Evolutionary conservation across 2,329 filamentous ascomycete species (phyloP).

Genomic region (Fulvia fulva): DNA sequence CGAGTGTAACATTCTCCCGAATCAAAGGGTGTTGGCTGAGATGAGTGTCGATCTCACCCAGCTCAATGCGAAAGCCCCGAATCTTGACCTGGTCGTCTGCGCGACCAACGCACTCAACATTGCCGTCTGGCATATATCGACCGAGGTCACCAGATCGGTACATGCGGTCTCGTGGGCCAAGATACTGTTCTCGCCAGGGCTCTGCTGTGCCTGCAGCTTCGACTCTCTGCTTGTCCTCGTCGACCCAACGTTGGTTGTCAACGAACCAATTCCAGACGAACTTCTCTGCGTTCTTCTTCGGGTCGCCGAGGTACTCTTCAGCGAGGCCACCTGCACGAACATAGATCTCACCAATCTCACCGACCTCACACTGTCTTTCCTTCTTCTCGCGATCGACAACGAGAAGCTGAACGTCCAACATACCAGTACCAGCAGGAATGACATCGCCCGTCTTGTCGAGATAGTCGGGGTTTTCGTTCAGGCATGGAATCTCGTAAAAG

Average conservation of each 20-base stretch:
- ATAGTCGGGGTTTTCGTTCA: conserved; percentile 59
- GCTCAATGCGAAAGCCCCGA: conserved; percentile 89
- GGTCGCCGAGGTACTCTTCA: conserved; percentile 68
- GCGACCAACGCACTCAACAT: conserved; percentile 73
- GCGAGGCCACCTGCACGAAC: conserved; percentile 79
- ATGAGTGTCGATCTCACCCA: conserved; percentile 86
- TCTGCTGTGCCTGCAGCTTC: conserved; percentile 51
- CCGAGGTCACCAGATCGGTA: conserved; percentile 89
- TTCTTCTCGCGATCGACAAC: conserved; percentile 69
- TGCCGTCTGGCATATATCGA: conserved; percentile 64
- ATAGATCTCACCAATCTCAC: conserved; percentile 80
- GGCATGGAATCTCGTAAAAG: conserved; percentile 73
- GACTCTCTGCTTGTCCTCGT: conserved; percentile 56
- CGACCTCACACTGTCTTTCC: conserved; percentile 69
- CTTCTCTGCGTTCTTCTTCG: conserved; percentile 65
- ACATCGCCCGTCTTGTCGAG: conserved; percentile 66
- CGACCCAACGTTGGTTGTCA: conserved; percentile 64
- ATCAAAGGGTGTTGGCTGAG: conserved; percentile 70
- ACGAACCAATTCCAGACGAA: conserved; percentile 87
- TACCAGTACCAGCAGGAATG: conserved; percentile 79
- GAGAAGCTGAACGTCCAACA: conserved; percentile 83
- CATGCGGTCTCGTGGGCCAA: conserved; percentile 77
- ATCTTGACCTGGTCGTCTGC: conserved; percentile 93
- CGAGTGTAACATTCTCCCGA: conserved; percentile 78
- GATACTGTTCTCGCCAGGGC: conserved; percentile 73